Evolutionary conservation across 1,284 basidiomycete genomes (phyloP).

Genomic region (Cystobasidium slooffiae): DNA sequence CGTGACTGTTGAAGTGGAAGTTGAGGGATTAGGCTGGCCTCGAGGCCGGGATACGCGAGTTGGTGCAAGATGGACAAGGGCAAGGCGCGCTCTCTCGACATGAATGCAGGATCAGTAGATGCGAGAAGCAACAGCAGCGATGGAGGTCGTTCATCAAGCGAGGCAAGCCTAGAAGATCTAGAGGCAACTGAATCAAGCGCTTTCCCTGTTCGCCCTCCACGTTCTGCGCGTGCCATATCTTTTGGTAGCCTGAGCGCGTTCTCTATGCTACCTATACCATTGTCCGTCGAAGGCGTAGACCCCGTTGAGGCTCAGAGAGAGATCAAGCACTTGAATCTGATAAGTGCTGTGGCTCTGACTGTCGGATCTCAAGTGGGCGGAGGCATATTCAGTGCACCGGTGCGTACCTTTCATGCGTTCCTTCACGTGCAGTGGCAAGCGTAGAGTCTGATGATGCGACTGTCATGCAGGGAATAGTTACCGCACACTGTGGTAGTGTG

Average conservation of each 20-base stretch:
- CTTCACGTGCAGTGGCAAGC: not conserved
- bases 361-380: conserved; percentile 86
- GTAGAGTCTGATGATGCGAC: not conserved
- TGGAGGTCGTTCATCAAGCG: conserved; percentile 12
- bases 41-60: not conserved
- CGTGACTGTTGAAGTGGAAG: not conserved
- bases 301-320: conserved; percentile 14
- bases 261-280: conserved; percentile 10
- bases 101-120: not conserved
- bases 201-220: not conserved
- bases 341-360: conserved; percentile 76
- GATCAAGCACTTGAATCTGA: conserved; percentile 38
- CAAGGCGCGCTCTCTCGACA: not conserved
- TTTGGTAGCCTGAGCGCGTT: conserved; percentile 21
- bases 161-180: conserved; percentile 21
- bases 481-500: conserved; percentile 73
- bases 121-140: conserved; percentile 3
- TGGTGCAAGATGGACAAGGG: conserved; percentile 11
- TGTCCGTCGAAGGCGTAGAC: conserved; percentile 23
- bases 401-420: conserved; percentile 62
- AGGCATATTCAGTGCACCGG: conserved; percentile 91
- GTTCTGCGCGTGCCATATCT: conserved; percentile 13
- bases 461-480: conserved; percentile 60
- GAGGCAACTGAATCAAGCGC: conserved; percentile 14
- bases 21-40: not conserved